Percentiles rank a stretch among this genome's conserved stretches.
Conservation (phyloP, 2,329 filamentous ascomycete species). For the Neonectria faginata region DNA sequence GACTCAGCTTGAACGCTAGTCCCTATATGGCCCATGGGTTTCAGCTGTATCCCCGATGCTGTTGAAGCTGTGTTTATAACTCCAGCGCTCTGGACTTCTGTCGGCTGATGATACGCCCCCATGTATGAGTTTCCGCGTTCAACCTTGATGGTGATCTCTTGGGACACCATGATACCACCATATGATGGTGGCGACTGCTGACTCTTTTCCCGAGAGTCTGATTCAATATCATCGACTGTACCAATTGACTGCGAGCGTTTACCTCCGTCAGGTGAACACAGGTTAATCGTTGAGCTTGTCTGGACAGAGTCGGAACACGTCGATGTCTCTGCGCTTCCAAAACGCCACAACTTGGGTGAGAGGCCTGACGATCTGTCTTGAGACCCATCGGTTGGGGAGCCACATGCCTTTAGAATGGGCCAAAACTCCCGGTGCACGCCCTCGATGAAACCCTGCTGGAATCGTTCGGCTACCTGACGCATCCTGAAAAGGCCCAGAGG, state of each 20-base stretch:
- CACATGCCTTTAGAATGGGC: conserved; percentile 54
- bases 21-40: conserved; percentile 40
- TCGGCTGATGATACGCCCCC: conserved; percentile 19
- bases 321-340: conserved; percentile 29
- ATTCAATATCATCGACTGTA: conserved; percentile 14
- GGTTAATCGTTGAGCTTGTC: conserved; percentile 44
- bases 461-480: conserved; percentile 71
- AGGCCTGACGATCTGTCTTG: conserved; percentile 17
- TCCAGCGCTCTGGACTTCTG: conserved; percentile 26
- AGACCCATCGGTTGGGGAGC: conserved; percentile 21
- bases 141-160: conserved; percentile 65
- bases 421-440: conserved; percentile 71
- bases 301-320: conserved; percentile 32
- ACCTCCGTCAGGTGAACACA: conserved; percentile 32
- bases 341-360: conserved; percentile 31
- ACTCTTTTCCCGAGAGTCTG: conserved; percentile 31
- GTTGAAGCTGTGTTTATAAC: conserved; percentile 23
- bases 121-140: conserved; percentile 16
- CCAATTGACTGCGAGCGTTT: conserved; percentile 26
- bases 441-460: conserved; percentile 70
- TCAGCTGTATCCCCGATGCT: conserved; percentile 39
- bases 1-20: conserved; percentile 39
- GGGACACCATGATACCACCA: conserved; percentile 72
- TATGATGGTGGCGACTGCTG: conserved; percentile 34
- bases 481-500: conserved; percentile 74